Base-by-base conservation (phyloP, 352 stramenopile genomes). In the Phytophthora aleatoria region DNA sequence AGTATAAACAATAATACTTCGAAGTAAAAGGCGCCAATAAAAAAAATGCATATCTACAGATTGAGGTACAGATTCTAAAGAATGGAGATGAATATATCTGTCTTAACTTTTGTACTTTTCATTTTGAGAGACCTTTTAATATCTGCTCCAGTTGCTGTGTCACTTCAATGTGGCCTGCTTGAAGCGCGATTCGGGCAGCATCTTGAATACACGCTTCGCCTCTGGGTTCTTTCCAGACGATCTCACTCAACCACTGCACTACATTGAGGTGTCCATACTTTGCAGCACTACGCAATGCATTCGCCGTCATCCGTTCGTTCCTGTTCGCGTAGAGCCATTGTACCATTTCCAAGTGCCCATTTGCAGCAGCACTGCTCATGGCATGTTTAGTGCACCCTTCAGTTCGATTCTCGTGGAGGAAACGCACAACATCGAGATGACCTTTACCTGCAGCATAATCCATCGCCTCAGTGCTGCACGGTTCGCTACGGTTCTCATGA, bases 341-440 rank as follows among this genome's bases (percentile, higher is more conserved):
- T 1, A 69, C 54, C 39, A 64, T 35, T 5, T 53, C 41, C 47
- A 69, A 64, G 35, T 69, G 55, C 8, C 54, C 54, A 31, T 69
- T 69, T 9, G 52, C 45, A 16, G 53, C 53, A 15, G 61, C 61
- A 52, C 38, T 53, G 33, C 26, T 53, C 52, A 63, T 63, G 6
- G 52, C 60, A n/a, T 57, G 50, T 30, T 57, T 68, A 1, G 43
- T 64, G 12, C 61, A 69, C 3, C 61, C 61, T 64, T 69, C 61
- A 3, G 13, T 39, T 11, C 44, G 47, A 26, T 68, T 68, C n/a
- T 57, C 20, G 30, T 68, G 51, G 2, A 68, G 60, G 24, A 53
- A 68, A 6, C 38, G 45, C 8, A 68, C 60, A 24, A 52, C 53
- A n/a, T 62, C 45, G 3, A 69, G 38, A 38, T 58, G 36, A 0